Base-by-base conservation (phyloP, 768 basidiomycete genomes). In the Leucocoprinus sp. region DNA sequence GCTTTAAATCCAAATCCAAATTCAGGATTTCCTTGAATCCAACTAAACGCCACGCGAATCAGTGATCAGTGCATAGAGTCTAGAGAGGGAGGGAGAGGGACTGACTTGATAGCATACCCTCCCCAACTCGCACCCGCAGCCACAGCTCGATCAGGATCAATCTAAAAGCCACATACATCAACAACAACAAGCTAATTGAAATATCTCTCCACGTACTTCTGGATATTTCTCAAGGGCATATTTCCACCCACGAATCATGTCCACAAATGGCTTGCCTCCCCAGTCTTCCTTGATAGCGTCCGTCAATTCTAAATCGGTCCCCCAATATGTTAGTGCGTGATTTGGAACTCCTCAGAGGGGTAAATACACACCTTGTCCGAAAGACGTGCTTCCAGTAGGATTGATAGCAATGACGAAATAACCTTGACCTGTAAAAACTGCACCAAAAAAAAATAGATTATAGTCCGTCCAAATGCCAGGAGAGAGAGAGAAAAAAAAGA, bases 21-120 rank as follows among this genome's bases (percentile, higher is more conserved):
- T 54, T 95, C 91, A 8, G 88, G 87, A 58, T 96, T 89, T 0
- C 92, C 90, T 64, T 95, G 88, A 43, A 96, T 93, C 90, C 90
- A 96, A 61, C 92, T 95, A 21, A 27, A 27, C 35, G 35, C 12
- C 18, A 19, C n/a, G 34, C 17, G 8, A 11, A 8, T 46, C 15
- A 39, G 26, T 18, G 31, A 8, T 7, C n/a, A 41, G 8, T 29
- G 23, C 40, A 21, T 9, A 6, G 23, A 4, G 42, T n/a, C n/a
- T n/a, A 9, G 24, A 19, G 26, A 34, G 33, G 12, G 18, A 18
- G 22, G 21, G 22, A 24, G 19, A 46, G n/a, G 11, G 4, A 12
- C 74, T 14, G 55, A 89, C 87, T 92, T 90, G 67, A 91, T 82
- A 11, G 89, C 86, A 61, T 86, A 91, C 49, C 90, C 92, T 28